Conservation (phyloP, 305 asterid species). For the Fraxinus albicans region DNA sequence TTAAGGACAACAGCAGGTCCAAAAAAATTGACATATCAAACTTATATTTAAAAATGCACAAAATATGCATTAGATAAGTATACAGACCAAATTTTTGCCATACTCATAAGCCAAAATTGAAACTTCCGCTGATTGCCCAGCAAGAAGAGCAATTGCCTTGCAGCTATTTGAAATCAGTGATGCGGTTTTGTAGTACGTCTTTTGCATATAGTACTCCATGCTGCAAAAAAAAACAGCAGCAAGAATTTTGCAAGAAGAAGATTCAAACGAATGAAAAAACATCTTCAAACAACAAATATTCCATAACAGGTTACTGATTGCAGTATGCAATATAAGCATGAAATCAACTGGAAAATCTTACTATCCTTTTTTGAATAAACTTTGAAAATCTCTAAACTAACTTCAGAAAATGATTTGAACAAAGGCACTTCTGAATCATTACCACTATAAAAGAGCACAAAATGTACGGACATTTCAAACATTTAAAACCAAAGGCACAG, state of each 20-base stretch:
- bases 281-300: neutral
- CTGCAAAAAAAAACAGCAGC: slow-evolving; percentile 42
- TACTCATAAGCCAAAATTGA: slow-evolving; percentile 84
- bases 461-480: neutral
- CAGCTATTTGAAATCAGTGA: slow-evolving; percentile 95
- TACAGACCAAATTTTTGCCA: slow-evolving; percentile 86
- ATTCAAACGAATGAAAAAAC: neutral
- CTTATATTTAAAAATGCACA: neutral
- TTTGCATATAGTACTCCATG: slow-evolving; percentile 99
- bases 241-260: slow-evolving; percentile 11
- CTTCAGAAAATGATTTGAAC: neutral
- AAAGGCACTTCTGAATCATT: neutral
- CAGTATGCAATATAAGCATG: neutral
- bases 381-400: neutral
- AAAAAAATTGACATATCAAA: neutral
- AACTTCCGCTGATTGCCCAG: slow-evolving; percentile 89
- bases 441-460: neutral
- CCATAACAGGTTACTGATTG: neutral
- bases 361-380: neutral
- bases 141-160: slow-evolving; percentile 85
- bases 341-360: neutral
- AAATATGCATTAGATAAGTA: neutral
- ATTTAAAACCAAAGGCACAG: neutral
- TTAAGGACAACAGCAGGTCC: neutral
- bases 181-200: slow-evolving; percentile 95